Percentiles rank a stretch among this genome's conserved stretches.
Conservation (phyloP, 1,284 basidiomycete species). For the Boletus semigastroideus region DNA sequence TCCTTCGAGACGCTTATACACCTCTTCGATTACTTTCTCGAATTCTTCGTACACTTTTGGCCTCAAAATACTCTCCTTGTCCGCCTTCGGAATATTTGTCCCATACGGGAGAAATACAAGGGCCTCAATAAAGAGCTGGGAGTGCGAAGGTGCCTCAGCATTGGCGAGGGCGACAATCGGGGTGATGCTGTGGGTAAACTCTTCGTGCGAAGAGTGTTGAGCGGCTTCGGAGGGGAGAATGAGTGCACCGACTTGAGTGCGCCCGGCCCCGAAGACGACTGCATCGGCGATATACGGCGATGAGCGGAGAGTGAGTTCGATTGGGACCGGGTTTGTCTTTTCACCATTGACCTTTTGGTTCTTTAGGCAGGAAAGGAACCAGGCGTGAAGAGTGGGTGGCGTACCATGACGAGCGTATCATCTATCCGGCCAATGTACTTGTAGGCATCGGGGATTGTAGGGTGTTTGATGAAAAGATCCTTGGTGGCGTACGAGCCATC, state of each 20-base stretch:
- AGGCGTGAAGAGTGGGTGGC: background rate
- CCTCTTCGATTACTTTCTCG: slow-evolving; percentile 44
- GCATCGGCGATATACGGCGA: slow-evolving; percentile 46
- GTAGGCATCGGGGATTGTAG: slow-evolving; percentile 42
- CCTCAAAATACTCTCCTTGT: slow-evolving; percentile 46
- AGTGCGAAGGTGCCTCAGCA: slow-evolving; percentile 50
- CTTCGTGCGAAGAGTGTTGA: slow-evolving; percentile 37
- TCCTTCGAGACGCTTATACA: slow-evolving; percentile 49
- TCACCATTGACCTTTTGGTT: slow-evolving; percentile 42
- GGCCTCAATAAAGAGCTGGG: slow-evolving; percentile 51
- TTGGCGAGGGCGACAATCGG: slow-evolving; percentile 53
- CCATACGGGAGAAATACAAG: slow-evolving; percentile 46
- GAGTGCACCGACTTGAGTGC: slow-evolving; percentile 53
- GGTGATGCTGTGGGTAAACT: slow-evolving; percentile 44
- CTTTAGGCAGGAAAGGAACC: too few species aligned
- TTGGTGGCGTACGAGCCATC: slow-evolving; percentile 61
- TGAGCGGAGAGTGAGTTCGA: slow-evolving; percentile 44
- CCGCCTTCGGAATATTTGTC: slow-evolving; percentile 43
- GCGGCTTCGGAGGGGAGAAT: slow-evolving; percentile 53
- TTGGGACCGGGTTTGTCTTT: slow-evolving; percentile 56
- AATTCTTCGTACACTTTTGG: slow-evolving; percentile 51
- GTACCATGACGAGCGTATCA: slow-evolving; percentile 52
- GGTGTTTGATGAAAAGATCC: slow-evolving; percentile 54
- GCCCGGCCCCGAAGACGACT: slow-evolving; percentile 58
- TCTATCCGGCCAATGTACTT: slow-evolving; percentile 61